A percentile compares a stretch with the other conserved stretches of the same genome.
These are phyloP conservation scores for Coemansia sp. DNA, from an alignment of 192 early-diverging fungal species.

Conservation along the genomic window DNA sequence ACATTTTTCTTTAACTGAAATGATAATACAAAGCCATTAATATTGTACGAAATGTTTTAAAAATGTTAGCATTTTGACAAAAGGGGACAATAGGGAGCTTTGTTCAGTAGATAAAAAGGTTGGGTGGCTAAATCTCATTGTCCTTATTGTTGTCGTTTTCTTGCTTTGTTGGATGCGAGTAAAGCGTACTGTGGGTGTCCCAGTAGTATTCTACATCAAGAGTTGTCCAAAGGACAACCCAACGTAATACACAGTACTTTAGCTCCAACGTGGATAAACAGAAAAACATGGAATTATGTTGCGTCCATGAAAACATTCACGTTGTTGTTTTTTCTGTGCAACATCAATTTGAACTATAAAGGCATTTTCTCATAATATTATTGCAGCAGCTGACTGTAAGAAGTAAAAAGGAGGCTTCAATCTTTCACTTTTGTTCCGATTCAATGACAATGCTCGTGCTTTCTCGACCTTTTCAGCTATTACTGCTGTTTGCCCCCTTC, in stretches of 20 bases:
- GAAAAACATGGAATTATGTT: slow-evolving; percentile 1
- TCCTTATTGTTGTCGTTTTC: neutral
- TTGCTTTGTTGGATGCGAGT: no score
- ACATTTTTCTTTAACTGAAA: no score
- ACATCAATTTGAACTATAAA: no score
- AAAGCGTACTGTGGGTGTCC: no score
- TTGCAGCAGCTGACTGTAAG: no score
- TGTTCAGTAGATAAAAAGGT: neutral
- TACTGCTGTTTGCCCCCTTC: neutral
- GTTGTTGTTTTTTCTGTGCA: no score
- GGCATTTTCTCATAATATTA: no score
- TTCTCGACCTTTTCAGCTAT: neutral
- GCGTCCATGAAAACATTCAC: neutral
- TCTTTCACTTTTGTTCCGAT: neutral
- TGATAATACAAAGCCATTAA: neutral
- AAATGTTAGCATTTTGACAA: neutral
- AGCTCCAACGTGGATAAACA: neutral
- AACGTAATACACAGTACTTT: no score
- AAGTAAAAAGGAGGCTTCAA: neutral
- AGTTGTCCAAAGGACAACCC: no score
- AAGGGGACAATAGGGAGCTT: neutral
- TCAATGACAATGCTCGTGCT: neutral
- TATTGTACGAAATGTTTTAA: neutral
- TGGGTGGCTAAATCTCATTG: neutral
- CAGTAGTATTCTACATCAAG: no score